Evolutionary conservation across 495 filamentous ascomycete genomes (phyloP).

Genomic region (Daldinia grandis): DNA sequence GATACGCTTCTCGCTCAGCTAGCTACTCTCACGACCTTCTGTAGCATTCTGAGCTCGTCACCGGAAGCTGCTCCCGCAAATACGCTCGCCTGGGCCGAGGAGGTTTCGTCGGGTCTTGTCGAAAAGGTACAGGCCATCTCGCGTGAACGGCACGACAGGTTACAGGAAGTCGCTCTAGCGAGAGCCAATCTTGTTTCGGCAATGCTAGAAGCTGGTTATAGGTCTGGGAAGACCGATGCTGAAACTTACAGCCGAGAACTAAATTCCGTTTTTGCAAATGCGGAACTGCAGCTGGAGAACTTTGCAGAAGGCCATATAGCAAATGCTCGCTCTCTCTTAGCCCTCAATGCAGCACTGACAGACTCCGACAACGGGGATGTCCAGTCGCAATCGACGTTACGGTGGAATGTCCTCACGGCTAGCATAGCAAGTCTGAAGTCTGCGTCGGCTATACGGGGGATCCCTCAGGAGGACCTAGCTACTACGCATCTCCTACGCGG

Average conservation of each 20-base stretch:
- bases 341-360: conserved; percentile 55
- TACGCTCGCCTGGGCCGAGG: conserved; percentile 62
- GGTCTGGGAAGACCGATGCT: conserved; percentile 55
- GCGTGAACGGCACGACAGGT: conserved; percentile 52
- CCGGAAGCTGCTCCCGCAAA: conserved; percentile 39
- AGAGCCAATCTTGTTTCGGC: conserved; percentile 61
- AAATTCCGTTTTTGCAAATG: conserved; percentile 51
- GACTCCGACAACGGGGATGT: conserved; percentile 38
- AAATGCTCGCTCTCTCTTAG: conserved; percentile 65
- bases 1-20: conserved; percentile 72
- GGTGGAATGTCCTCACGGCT: conserved; percentile 63
- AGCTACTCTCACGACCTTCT: conserved; percentile 55
- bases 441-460: conserved; percentile 54
- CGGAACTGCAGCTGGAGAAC: conserved; percentile 51
- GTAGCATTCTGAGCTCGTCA: conserved; percentile 58
- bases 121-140: conserved; percentile 58
- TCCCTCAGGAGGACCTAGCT: conserved; percentile 57
- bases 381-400: conserved; percentile 38
- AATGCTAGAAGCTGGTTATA: conserved; percentile 63
- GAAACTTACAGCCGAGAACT: conserved; percentile 62
- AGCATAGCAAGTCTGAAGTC: conserved; percentile 63
- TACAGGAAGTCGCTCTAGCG: conserved; percentile 64
- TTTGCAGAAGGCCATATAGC: conserved; percentile 59
- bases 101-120: conserved; percentile 58
- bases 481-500: conserved; percentile 67